Percentiles rank a stretch among this genome's conserved stretches.
phyloP scores from a whole-genome alignment of 371 early-diverging fungal species.

The Dichotomocladium elegans region DNA sequence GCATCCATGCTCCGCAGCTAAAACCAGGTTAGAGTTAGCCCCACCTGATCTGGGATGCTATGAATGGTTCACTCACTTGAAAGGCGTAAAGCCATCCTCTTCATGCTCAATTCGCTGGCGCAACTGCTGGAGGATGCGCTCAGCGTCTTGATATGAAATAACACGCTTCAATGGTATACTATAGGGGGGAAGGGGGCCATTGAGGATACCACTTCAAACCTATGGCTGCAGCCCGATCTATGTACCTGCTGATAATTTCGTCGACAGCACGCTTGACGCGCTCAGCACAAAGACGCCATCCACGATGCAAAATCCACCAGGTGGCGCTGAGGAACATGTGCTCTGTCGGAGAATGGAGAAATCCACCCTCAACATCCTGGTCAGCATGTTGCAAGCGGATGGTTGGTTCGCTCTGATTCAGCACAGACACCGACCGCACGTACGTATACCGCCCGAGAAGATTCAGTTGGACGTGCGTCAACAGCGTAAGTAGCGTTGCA shows the following conservation, averaged over 20 bases:
- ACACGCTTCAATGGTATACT: constrained; percentile 33
- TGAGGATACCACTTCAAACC: too few relatives aligned
- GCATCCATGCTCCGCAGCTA: constrained; percentile 54
- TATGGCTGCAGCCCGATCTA: too few relatives aligned
- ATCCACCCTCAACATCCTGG: constrained; percentile 32
- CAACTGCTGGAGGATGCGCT: constrained; percentile 20
- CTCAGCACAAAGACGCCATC: constrained; percentile 73
- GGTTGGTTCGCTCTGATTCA: constrained; percentile 48
- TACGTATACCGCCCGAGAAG: constrained; percentile 90
- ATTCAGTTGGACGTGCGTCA: constrained; percentile 87
- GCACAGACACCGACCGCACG: constrained; percentile 76
- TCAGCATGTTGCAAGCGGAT: constrained; percentile 43
- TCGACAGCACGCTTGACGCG: constrained; percentile 67
- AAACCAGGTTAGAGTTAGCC: not conserved
- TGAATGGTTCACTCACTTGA: constrained; percentile 12
- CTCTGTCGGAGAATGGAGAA: constrained; percentile 60
- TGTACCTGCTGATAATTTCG: constrained; percentile 60
- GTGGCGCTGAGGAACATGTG: constrained; percentile 81
- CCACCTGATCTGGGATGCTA: not conserved
- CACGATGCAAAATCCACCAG: constrained; percentile 91
- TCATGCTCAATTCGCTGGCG: constrained; percentile 30
- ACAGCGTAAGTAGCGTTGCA: constrained; percentile 71
- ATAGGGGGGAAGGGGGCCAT: not conserved
- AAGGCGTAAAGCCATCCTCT: constrained; percentile 23
- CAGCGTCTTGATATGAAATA: constrained; percentile 26